Percentiles rank a stretch among this genome's conserved stretches.
Evolutionary conservation across 2,329 filamentous ascomycete genomes (phyloP).

Genomic region (Colletotrichum tamarilloi): DNA sequence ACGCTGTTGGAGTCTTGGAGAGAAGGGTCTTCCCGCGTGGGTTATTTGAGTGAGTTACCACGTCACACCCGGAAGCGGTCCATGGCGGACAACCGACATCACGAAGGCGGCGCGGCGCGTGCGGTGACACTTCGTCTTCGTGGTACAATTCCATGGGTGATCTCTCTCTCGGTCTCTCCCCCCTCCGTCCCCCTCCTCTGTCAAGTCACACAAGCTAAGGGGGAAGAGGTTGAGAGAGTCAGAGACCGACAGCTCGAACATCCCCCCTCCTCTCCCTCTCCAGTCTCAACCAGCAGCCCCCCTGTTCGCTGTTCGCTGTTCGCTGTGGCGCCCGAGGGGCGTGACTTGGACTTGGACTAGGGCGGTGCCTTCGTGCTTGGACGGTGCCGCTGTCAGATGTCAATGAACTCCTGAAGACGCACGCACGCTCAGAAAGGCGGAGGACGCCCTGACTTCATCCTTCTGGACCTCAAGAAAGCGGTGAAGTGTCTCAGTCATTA

Average conservation of each 20-base stretch:
- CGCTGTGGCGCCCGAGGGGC: slow-evolving; percentile 11
- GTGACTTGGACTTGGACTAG: slow-evolving; percentile 28
- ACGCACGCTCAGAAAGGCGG: background rate
- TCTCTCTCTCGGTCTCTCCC: background rate
- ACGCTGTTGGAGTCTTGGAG: background rate
- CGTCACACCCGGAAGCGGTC: slow-evolving; percentile 3
- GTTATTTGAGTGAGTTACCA: background rate
- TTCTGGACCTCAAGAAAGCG: slow-evolving; percentile 4
- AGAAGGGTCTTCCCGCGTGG: background rate
- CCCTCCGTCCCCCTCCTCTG: background rate
- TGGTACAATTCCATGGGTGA: background rate
- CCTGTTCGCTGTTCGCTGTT: slow-evolving; percentile 14
- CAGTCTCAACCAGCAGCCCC: background rate
- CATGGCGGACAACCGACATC: background rate
- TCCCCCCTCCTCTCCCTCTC: background rate
- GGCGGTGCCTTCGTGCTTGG: background rate
- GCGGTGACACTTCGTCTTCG: slow-evolving; percentile 1
- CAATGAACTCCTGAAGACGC: background rate
- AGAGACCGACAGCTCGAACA: background rate
- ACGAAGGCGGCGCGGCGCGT: slow-evolving; percentile 22
- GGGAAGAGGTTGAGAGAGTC: background rate
- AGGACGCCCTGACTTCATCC: background rate
- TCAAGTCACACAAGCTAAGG: background rate
- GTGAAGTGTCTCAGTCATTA: slow-evolving; percentile 17
- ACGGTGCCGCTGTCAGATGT: slow-evolving; percentile 35